Evolutionary conservation across 2,329 filamentous ascomycete genomes (phyloP).

Genomic region (Orbilia blumenaviensis): DNA sequence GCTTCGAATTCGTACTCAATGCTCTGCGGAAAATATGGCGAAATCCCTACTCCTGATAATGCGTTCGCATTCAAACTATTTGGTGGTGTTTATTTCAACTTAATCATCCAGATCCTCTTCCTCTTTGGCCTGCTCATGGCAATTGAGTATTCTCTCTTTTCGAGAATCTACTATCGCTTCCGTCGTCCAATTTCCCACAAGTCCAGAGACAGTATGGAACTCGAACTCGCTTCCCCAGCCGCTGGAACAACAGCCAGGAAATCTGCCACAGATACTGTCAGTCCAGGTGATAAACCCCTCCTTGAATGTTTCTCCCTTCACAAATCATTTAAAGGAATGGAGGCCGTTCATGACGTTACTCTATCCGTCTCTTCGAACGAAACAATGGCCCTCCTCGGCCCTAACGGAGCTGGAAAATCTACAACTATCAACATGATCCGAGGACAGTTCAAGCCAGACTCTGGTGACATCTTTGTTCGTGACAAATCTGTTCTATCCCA

Average conservation of each 20-base stretch:
- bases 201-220: slow-evolving; percentile 62
- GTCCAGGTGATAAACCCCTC: slow-evolving; percentile 72
- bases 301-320: slow-evolving; percentile 76
- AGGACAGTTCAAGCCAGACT: slow-evolving; percentile 81
- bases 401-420: slow-evolving; percentile 92
- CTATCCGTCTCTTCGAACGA: slow-evolving; percentile 82
- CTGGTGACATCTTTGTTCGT: slow-evolving; percentile 74
- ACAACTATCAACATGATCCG: slow-evolving; percentile 89
- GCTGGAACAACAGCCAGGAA: neutral
- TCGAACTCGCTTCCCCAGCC: slow-evolving; percentile 54
- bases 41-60: slow-evolving; percentile 71
- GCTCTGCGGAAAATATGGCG: slow-evolving; percentile 71
- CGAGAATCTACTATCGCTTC: slow-evolving; percentile 47
- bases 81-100: slow-evolving; percentile 84
- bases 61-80: slow-evolving; percentile 70
- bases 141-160: slow-evolving; percentile 75
- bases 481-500: slow-evolving; percentile 52
- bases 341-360: slow-evolving; percentile 84
- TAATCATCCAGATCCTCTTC: slow-evolving; percentile 77
- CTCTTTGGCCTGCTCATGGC: slow-evolving; percentile 78
- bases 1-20: slow-evolving; percentile 84
- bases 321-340: slow-evolving; percentile 79
- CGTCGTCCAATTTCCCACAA: slow-evolving; percentile 61
- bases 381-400: slow-evolving; percentile 87
- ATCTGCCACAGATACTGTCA: slow-evolving; percentile 66